Conservation (phyloP, 1,139 yeast genomes). For the Protomyces pachydermus region DNA sequence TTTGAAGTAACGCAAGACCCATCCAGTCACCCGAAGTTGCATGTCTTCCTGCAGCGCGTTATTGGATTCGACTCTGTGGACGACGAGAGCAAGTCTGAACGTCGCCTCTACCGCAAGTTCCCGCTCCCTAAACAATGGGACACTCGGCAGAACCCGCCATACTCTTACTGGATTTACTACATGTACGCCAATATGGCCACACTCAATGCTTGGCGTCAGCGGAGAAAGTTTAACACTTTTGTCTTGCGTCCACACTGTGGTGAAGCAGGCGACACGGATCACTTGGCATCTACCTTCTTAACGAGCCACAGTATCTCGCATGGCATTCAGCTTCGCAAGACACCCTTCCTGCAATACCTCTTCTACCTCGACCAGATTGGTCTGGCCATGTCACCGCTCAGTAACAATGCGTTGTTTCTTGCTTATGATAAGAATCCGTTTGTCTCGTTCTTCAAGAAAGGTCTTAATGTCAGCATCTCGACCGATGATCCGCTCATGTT, state of each 20-base stretch:
- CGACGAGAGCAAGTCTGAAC: constrained; percentile 90
- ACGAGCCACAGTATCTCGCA: constrained; percentile 91
- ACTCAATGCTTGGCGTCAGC: constrained; percentile 73
- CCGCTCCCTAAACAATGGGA: constrained; percentile 85
- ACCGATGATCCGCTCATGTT: constrained; percentile 93
- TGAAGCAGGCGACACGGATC: constrained; percentile 99
- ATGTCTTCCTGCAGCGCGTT: constrained; percentile 82
- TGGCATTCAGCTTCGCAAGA: constrained; percentile 85
- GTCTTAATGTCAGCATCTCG: constrained; percentile 85
- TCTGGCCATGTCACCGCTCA: constrained; percentile 97
- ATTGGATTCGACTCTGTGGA: constrained; percentile 98
- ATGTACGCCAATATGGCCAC: constrained; percentile 79
- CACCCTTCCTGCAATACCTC: constrained; percentile 89
- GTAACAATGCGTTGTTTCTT: constrained; percentile 90
- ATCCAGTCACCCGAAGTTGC: constrained; percentile 75
- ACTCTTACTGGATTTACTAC: constrained; percentile 88
- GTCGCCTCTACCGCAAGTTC: constrained; percentile 69
- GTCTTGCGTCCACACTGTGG: constrained; percentile 97
- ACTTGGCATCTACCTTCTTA: constrained; percentile 81
- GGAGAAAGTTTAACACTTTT: constrained; percentile 75
- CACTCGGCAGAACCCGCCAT: constrained; percentile 81
- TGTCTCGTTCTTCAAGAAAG: constrained; percentile 81
- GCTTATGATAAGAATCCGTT: constrained; percentile 95
- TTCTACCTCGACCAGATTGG: constrained; percentile 93
- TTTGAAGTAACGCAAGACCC: constrained; percentile 89